Percentiles rank a stretch among this genome's conserved stretches.
Conservation (phyloP, 805 yeast genomes). For the Starmerella geochares region DNA sequence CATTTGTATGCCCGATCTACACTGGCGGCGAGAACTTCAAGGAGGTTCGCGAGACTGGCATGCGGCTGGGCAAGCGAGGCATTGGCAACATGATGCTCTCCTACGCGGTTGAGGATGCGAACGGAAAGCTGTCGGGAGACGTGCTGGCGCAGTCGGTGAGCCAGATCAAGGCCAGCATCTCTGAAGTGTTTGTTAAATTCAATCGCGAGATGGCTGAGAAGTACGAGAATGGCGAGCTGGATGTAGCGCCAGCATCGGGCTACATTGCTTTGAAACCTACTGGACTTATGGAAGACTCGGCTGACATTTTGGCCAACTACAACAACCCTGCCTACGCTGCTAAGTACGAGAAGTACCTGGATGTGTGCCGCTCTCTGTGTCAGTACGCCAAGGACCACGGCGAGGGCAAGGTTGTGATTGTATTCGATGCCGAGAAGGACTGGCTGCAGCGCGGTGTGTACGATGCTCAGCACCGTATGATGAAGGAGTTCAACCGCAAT, state of each 20-base stretch:
- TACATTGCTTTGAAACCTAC: conserved; percentile 91
- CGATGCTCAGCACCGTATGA: conserved; percentile 73
- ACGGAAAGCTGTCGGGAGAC: conserved; percentile 43
- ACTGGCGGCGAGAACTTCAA: conserved; percentile 77
- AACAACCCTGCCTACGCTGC: conserved; percentile 41
- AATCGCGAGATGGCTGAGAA: conserved; percentile 34
- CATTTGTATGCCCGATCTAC: conserved; percentile 69
- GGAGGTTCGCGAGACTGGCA: conserved; percentile 65
- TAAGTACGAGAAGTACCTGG: conserved; percentile 50
- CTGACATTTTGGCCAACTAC: conserved; percentile 56
- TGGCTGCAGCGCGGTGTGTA: conserved; percentile 87
- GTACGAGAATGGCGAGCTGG: conserved; percentile 30
- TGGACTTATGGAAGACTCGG: conserved; percentile 72
- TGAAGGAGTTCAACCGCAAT: conserved; percentile 56
- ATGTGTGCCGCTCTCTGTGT: conserved; percentile 56
- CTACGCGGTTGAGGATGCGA: conserved; percentile 84
- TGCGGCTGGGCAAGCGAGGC: conserved; percentile 56
- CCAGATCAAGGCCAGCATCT: conserved; percentile 47
- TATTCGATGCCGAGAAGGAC: conserved; percentile 79
- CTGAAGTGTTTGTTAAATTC: conserved; percentile 52
- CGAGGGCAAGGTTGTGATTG: conserved; percentile 48
- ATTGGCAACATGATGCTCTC: conserved; percentile 93
- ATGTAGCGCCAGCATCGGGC: conserved; percentile 75
- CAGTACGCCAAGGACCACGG: conserved; percentile 38
- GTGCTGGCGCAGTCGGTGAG: conserved; percentile 35